phyloP scores from a whole-genome alignment of 225 moss, liverwort and hornwort genomes.

The Marchantia paleacea region DNA sequence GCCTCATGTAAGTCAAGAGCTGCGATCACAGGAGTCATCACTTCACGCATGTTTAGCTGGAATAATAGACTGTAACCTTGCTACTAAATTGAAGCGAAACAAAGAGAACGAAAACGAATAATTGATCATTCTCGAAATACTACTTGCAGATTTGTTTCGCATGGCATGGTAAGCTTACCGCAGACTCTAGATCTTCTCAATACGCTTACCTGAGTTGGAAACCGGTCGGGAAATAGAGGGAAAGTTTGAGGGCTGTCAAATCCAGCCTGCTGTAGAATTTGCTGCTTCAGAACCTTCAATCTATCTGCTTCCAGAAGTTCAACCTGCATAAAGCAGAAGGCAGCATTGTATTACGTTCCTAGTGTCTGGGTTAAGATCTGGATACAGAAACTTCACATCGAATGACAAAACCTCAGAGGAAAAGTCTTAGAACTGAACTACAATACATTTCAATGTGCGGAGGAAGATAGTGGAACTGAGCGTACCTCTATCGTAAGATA shows the following conservation, averaged over 20 bases:
- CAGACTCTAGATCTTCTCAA: neutral
- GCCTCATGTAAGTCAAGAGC: conserved; percentile 89
- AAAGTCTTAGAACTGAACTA: neutral
- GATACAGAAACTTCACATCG: neutral
- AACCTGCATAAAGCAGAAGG: conserved; percentile 48
- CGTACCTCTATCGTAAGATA: conserved; percentile 69
- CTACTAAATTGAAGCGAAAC: too few relatives aligned
- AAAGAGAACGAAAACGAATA: too few relatives aligned
- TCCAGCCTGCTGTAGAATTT: conserved; percentile 78
- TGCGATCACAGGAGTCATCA: conserved; percentile 29
- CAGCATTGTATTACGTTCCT: neutral
- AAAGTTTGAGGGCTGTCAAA: conserved; percentile 71
- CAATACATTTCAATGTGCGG: neutral
- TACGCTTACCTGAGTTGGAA: conserved; percentile 73
- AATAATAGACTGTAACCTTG: neutral
- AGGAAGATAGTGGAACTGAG: neutral
- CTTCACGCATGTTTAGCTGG: too few relatives aligned
- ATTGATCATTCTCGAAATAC: too few relatives aligned
- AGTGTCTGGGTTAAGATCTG: neutral
- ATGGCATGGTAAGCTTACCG: neutral
- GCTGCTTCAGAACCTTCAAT: conserved; percentile 70
- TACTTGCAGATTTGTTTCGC: too few relatives aligned
- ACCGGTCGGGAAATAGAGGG: conserved; percentile 80
- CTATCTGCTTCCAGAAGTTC: conserved; percentile 73
- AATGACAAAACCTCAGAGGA: neutral